A percentile compares a stretch with the other conserved stretches of the same genome.
phyloP scores from a whole-genome alignment of 2,329 filamentous ascomycete species.

The Fusarium virguliforme region DNA sequence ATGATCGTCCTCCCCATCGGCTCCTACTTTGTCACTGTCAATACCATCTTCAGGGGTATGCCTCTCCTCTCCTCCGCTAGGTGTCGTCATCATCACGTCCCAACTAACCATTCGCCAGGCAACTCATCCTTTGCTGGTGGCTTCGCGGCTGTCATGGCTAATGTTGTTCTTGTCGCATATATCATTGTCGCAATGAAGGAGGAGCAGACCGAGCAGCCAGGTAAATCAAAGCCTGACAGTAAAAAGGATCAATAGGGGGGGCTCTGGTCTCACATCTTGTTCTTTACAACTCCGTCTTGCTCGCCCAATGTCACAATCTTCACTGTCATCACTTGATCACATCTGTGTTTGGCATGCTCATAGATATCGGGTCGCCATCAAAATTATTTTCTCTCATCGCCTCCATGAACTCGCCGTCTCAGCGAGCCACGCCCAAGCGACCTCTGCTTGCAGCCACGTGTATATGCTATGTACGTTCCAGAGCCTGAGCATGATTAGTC shows the following conservation, averaged over 20 bases:
- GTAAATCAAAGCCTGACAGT: conserved; percentile 61
- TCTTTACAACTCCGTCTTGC: not conserved
- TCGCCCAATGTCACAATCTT: conserved; percentile 9
- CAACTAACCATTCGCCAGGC: conserved; percentile 67
- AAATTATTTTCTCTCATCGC: conserved; percentile 42
- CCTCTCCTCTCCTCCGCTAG: conserved; percentile 9
- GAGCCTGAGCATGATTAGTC: conserved; percentile 49
- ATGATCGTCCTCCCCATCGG: conserved; percentile 92
- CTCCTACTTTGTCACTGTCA: conserved; percentile 87
- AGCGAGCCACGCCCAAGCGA: conserved; percentile 32
- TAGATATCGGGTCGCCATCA: conserved; percentile 24
- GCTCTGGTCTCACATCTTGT: not conserved
- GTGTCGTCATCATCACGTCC: conserved; percentile 16
- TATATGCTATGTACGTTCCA: conserved; percentile 50
- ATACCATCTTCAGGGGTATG: conserved; percentile 83
- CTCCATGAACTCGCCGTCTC: conserved; percentile 30
- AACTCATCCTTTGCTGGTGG: conserved; percentile 91
- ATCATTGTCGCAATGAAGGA: conserved; percentile 93
- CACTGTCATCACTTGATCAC: conserved; percentile 5
- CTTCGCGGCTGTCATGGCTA: conserved; percentile 89
- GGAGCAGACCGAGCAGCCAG: conserved; percentile 72
- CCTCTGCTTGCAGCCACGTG: conserved; percentile 48
- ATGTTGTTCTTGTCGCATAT: conserved; percentile 92
- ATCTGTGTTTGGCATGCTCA: not conserved
- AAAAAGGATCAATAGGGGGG: conserved; percentile 66